Evolutionary conservation across 768 basidiomycete species (phyloP).

Genomic region (Scleroderma bovista): DNA sequence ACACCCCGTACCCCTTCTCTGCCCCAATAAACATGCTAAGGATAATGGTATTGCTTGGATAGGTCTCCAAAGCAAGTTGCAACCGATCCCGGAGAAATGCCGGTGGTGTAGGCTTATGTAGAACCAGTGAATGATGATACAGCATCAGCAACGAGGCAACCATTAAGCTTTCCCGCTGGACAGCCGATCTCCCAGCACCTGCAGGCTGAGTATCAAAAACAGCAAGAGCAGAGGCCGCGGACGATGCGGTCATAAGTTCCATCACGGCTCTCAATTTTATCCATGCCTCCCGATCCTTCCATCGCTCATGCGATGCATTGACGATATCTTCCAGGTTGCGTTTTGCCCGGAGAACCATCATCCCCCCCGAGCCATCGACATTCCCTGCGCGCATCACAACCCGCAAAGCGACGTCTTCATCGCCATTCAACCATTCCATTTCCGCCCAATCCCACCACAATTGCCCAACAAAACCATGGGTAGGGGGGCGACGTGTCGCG

Average conservation of each 20-base stretch:
- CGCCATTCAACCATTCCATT: constrained; percentile 68
- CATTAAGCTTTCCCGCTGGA: constrained; percentile 44
- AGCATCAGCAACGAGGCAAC: constrained; percentile 54
- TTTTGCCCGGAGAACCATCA: constrained; percentile 58
- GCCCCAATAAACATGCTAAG: constrained; percentile 71
- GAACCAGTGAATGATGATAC: constrained; percentile 49
- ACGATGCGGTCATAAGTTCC: constrained; percentile 49
- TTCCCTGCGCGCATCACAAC: constrained; percentile 52
- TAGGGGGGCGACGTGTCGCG: constrained; percentile 34
- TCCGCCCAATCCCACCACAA: constrained; percentile 86
- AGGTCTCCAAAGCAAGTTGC: constrained; percentile 47
- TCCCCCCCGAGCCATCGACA: constrained; percentile 45
- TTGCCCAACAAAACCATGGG: constrained; percentile 32
- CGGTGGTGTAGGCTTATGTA: constrained; percentile 57
- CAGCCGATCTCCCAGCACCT: constrained; percentile 8
- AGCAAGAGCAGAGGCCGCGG: constrained; percentile 36
- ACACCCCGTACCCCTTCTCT: constrained; percentile 71
- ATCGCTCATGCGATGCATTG: constrained; percentile 25
- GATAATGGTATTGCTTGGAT: constrained; percentile 67
- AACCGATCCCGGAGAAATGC: constrained; percentile 52
- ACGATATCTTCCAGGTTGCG: constrained; percentile 54
- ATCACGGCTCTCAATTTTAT: constrained; percentile 58
- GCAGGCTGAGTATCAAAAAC: constrained; percentile 30
- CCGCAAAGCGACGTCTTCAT: constrained; percentile 43
- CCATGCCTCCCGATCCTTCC: constrained; percentile 64